These are phyloP conservation scores for Verbena officinalis DNA, from an alignment of 257 asterid species.

Conservation along the genomic window DNA sequence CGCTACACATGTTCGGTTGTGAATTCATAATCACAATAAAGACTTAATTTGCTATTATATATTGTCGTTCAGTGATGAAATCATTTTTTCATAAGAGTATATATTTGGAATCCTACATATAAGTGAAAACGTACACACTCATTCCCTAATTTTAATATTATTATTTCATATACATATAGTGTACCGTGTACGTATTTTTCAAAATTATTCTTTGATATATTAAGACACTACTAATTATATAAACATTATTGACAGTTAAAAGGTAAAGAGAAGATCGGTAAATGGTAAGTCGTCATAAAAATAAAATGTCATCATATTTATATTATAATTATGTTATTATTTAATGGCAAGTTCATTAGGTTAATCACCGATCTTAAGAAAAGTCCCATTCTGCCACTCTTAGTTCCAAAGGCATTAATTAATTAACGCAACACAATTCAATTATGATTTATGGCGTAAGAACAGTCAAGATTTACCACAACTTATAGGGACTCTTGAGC, in stretches of 20 bases:
- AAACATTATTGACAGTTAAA: too few species aligned
- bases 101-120: too few species aligned
- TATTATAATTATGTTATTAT: too few species aligned
- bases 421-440: constrained; percentile 31
- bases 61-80: not conserved
- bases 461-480: constrained; percentile 38
- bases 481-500: constrained; percentile 42
- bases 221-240: too few species aligned
- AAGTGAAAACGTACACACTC: too few species aligned
- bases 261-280: too few species aligned
- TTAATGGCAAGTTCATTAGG: constrained; percentile 16
- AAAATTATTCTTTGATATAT: too few species aligned
- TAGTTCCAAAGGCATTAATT: constrained; percentile 24
- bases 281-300: too few species aligned
- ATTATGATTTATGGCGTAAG: constrained; percentile 37
- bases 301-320: too few species aligned
- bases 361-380: constrained; percentile 28
- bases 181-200: too few species aligned
- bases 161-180: too few species aligned
- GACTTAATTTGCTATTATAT: constrained; percentile 1
- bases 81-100: constrained; percentile 1
- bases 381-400: constrained; percentile 29
- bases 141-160: too few species aligned
- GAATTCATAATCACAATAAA: constrained; percentile 30
- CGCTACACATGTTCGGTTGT: constrained; percentile 35